A percentile compares a stretch with the other conserved stretches of the same genome.
Conservation (phyloP, 208 protist genomes). For the Trypanosoma boissoni region DNA sequence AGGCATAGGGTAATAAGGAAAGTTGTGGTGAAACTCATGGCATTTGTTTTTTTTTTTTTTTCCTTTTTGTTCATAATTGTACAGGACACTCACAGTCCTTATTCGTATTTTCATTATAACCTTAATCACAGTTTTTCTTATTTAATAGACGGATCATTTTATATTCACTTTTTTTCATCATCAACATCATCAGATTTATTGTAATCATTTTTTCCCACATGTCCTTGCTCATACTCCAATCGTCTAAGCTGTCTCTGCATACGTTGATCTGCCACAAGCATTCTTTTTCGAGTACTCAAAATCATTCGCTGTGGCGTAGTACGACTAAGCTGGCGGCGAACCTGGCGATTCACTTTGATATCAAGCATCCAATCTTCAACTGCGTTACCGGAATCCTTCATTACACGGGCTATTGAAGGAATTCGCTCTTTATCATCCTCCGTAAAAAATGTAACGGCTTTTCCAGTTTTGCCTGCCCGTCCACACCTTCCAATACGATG, state of each 20-base stretch:
- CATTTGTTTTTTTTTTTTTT: too few relatives aligned
- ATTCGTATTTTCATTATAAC: too few relatives aligned
- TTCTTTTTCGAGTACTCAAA: constrained; percentile 83
- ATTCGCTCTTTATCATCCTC: constrained; percentile 92
- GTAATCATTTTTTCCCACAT: constrained; percentile 13
- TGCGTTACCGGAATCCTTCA: constrained; percentile 89
- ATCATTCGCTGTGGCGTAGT: constrained; percentile 84
- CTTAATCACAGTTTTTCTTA: too few relatives aligned
- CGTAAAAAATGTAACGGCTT: constrained; percentile 97
- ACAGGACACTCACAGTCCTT: too few relatives aligned
- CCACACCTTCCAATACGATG: constrained; percentile 95
- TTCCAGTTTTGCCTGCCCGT: constrained; percentile 84
- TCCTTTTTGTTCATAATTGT: too few relatives aligned
- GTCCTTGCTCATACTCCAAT: constrained; percentile 48
- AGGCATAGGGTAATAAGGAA: too few relatives aligned
- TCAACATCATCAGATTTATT: not conserved
- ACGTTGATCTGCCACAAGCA: constrained; percentile 75
- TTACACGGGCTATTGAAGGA: constrained; percentile 86
- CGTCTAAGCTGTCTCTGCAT: constrained; percentile 66
- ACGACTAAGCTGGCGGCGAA: constrained; percentile 48
- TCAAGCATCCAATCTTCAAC: constrained; percentile 96
- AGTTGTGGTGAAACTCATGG: too few relatives aligned
- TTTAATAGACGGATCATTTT: too few relatives aligned
- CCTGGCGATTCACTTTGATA: constrained; percentile 70
- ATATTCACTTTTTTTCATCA: not conserved